Conservation (phyloP, 768 basidiomycete species). For the Leucocoprinus birnbaumii region DNA sequence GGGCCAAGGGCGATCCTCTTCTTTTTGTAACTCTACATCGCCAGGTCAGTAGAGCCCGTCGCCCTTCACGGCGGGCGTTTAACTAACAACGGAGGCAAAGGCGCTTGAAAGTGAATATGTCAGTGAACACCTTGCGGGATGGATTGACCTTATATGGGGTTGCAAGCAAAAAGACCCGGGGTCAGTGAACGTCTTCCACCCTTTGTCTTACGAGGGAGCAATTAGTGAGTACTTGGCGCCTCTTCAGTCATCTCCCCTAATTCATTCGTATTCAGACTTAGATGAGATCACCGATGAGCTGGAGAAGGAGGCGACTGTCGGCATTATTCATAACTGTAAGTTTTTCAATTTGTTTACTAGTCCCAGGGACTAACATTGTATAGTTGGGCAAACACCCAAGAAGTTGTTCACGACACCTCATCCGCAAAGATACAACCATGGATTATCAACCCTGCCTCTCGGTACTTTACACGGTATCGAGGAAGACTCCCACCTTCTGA, state of each 20-base stretch:
- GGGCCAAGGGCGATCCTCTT: constrained; percentile 84
- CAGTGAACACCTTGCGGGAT: constrained; percentile 77
- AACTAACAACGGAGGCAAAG: constrained; percentile 32
- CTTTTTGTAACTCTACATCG: constrained; percentile 81
- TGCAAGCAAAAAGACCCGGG: constrained; percentile 77
- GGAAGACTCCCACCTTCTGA: constrained; percentile 74
- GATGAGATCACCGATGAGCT: constrained; percentile 84
- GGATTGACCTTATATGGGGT: constrained; percentile 97
- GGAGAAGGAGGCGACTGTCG: constrained; percentile 89
- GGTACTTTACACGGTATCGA: constrained; percentile 74
- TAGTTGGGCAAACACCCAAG: constrained; percentile 90
- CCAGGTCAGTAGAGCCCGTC: constrained; percentile 39
- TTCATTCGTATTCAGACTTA: constrained; percentile 50
- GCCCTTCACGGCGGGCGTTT: not conserved
- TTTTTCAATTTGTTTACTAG: not conserved
- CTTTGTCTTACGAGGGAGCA: constrained; percentile 89
- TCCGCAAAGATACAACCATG: constrained; percentile 71
- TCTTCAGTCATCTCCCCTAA: not conserved
- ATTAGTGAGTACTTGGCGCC: constrained; percentile 48
- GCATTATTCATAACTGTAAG: constrained; percentile 92
- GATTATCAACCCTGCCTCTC: constrained; percentile 68
- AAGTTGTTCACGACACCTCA: constrained; percentile 80
- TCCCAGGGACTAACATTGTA: no score
- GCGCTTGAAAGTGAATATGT: constrained; percentile 88
- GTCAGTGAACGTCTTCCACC: constrained; percentile 86